These are phyloP conservation scores for Colletotrichum higginsianum DNA, from an alignment of 2,329 filamentous ascomycete genomes.

Conservation along the genomic window DNA sequence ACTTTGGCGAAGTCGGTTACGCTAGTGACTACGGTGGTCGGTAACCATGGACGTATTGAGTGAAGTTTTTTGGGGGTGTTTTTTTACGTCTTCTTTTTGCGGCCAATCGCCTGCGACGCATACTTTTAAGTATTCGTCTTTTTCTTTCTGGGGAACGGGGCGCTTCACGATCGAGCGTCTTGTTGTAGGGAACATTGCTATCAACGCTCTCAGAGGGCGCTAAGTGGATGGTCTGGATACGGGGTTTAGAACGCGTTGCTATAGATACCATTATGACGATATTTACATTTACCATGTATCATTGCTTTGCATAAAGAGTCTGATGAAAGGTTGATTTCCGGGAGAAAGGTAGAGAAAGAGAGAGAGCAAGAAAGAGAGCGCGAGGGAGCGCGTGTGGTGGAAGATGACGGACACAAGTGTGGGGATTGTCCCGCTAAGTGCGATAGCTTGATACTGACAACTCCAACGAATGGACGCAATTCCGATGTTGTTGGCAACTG, in stretches of 20 bases:
- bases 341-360: too few species aligned
- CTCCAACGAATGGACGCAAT: not conserved
- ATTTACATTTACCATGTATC: conserved; percentile 9
- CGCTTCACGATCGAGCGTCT: conserved; percentile 36
- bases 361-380: too few species aligned
- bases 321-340: too few species aligned
- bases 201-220: conserved; percentile 11
- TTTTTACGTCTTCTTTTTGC: conserved; percentile 22
- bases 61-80: not conserved
- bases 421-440: conserved; percentile 1
- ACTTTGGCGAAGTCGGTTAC: conserved; percentile 69
- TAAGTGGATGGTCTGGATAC: conserved; percentile 38
- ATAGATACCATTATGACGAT: conserved; percentile 43
- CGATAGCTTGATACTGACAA: not conserved
- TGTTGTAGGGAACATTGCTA: conserved; percentile 34
- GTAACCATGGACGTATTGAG: conserved; percentile 40
- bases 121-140: conserved; percentile 19
- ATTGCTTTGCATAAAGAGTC: not conserved
- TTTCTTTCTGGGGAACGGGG: conserved; percentile 11
- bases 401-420: not conserved
- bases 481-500: not conserved
- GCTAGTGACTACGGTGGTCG: conserved; percentile 67
- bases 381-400: not conserved
- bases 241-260: conserved; percentile 39
- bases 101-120: conserved; percentile 17